These are phyloP conservation scores for Parascedosporium putredinis DNA, from an alignment of 2,329 filamentous ascomycete species.

Conservation along the genomic window DNA sequence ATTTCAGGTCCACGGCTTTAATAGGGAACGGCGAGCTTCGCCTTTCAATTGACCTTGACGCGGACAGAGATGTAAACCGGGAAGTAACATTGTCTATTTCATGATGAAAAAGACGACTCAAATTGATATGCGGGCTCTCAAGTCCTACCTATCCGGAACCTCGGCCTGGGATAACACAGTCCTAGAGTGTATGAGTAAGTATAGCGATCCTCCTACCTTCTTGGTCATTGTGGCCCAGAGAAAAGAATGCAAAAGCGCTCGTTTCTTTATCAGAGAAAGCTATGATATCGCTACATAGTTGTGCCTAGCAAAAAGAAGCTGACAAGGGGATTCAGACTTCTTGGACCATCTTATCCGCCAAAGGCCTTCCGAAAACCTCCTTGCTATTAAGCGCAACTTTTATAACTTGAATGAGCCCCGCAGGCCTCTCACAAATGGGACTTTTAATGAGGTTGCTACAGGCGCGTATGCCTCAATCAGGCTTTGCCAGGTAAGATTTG, in stretches of 20 bases:
- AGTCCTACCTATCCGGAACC: constrained; percentile 53
- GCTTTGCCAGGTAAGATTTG: constrained; percentile 50
- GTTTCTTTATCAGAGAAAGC: too few species aligned
- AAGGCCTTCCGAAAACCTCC: constrained; percentile 56
- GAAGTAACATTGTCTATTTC: constrained; percentile 45
- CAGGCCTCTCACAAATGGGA: constrained; percentile 38
- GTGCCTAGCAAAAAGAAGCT: neutral
- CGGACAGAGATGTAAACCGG: constrained; percentile 38
- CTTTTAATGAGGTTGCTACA: constrained; percentile 70
- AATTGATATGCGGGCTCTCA: constrained; percentile 57
- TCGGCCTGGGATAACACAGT: constrained; percentile 54
- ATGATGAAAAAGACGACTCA: constrained; percentile 53
- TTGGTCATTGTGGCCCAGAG: too few species aligned
- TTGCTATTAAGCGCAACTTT: constrained; percentile 72
- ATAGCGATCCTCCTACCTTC: too few species aligned
- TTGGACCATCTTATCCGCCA: constrained; percentile 83
- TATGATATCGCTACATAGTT: too few species aligned
- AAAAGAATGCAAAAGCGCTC: too few species aligned
- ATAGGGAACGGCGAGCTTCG: constrained; percentile 38
- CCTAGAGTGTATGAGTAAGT: constrained; percentile 59
- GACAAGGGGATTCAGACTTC: constrained; percentile 40
- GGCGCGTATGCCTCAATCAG: constrained; percentile 83
- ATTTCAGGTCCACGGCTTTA: constrained; percentile 28
- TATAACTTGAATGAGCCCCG: constrained; percentile 48
- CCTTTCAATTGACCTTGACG: constrained; percentile 62